Percentiles rank a stretch among this genome's conserved stretches.
Evolutionary conservation across 768 basidiomycete genomes (phyloP).

Genomic region (Pleurotus tuber-regium): DNA sequence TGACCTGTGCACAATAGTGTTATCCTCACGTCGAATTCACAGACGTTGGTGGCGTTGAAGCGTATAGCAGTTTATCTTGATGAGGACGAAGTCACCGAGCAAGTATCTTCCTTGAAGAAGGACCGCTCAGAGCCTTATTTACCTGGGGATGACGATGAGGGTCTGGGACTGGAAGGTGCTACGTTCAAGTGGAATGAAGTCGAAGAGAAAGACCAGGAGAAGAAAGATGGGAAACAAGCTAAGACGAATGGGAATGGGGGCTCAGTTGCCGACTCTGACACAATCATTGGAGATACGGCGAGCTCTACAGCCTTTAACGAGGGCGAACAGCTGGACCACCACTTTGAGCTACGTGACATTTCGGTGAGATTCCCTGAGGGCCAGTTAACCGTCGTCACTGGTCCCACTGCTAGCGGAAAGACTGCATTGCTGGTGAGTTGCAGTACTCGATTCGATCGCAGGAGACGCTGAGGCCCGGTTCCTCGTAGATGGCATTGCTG

Average conservation of each 20-base stretch:
- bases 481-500: slow-evolving; percentile 58
- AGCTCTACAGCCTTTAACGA: slow-evolving; percentile 10
- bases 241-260: slow-evolving; percentile 13
- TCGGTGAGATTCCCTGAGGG: slow-evolving; percentile 71
- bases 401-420: slow-evolving; percentile 83
- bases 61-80: slow-evolving; percentile 66
- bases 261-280: slow-evolving; percentile 6
- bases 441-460: neutral
- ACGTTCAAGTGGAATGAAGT: slow-evolving; percentile 64
- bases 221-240: slow-evolving; percentile 16
- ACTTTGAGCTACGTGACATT: slow-evolving; percentile 69
- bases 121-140: slow-evolving; percentile 23
- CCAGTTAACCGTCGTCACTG: slow-evolving; percentile 67
- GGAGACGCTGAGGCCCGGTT: neutral
- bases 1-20: no score
- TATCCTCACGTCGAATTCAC: no score
- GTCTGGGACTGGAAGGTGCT: slow-evolving; percentile 57
- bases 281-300: neutral
- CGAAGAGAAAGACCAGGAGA: slow-evolving; percentile 22
- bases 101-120: slow-evolving; percentile 64
- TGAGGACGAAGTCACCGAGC: slow-evolving; percentile 67
- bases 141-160: slow-evolving; percentile 31
- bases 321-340: slow-evolving; percentile 37
- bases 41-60: slow-evolving; percentile 63
- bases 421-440: slow-evolving; percentile 64